Evolutionary conservation across 208 protist species (phyloP).

Genomic region (Trypanosoma scelopori): DNA sequence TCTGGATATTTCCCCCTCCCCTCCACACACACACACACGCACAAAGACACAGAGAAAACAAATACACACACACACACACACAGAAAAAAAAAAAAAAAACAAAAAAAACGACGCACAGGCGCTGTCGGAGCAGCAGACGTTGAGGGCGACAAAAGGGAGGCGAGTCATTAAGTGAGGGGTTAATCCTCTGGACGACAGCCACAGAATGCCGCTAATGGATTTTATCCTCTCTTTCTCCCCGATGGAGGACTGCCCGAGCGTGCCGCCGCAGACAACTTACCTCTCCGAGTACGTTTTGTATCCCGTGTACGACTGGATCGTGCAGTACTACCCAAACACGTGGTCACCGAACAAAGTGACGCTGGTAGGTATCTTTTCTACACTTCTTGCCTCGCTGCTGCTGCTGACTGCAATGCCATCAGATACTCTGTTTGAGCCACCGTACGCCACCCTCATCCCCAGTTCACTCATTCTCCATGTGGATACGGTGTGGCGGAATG

Average conservation of each 20-base stretch:
- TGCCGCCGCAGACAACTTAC: constrained; percentile 58
- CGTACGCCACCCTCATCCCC: constrained; percentile 43
- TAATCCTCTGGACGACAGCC: no score
- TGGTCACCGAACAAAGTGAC: constrained; percentile 88
- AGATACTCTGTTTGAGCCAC: constrained; percentile 55
- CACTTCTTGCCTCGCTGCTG: constrained; percentile 66
- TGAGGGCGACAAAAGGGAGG: no score
- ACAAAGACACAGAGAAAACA: no score
- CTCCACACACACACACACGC: no score
- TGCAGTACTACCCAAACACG: constrained; percentile 52
- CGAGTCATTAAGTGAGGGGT: no score
- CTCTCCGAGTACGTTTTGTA: constrained; percentile 76
- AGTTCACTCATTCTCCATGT: constrained; percentile 36
- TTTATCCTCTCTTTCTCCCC: constrained; percentile 41
- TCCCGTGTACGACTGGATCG: constrained; percentile 81
- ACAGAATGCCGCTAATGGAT: no score
- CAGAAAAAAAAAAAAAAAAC: no score
- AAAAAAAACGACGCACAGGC: no score
- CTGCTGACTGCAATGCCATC: constrained; percentile 74
- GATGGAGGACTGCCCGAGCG: constrained; percentile 30
- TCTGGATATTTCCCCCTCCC: no score
- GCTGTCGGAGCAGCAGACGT: no score
- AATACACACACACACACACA: no score
- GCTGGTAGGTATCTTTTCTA: constrained; percentile 68
- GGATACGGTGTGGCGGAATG: constrained; percentile 3